Percentiles rank a stretch among this genome's conserved stretches.
phyloP scores from a whole-genome alignment of 208 protist genomes.

The Leishmania arabica region DNA sequence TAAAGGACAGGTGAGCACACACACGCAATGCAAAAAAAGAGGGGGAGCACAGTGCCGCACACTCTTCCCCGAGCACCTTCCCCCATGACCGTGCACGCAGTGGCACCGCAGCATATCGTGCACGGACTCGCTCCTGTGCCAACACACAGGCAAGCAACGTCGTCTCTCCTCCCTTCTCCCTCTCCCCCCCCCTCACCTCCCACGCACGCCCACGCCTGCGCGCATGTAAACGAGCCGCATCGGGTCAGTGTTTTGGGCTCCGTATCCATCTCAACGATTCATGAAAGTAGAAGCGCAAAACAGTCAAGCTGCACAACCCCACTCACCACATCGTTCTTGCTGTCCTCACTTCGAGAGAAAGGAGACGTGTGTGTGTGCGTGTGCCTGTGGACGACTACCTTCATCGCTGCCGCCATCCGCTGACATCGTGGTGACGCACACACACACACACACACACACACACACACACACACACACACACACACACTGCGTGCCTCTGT shows the following conservation, averaged over 20 bases:
- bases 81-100: neutral
- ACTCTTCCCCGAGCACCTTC: neutral
- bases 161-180: neutral
- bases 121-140: neutral
- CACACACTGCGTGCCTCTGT: neutral
- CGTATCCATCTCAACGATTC: neutral
- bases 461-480: neutral
- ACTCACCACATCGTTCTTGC: neutral
- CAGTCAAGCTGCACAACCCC: no score
- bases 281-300: neutral
- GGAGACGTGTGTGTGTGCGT: neutral
- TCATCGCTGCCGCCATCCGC: neutral
- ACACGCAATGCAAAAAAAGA: neutral
- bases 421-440: neutral
- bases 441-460: neutral
- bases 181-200: neutral
- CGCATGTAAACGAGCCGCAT: neutral
- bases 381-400: neutral
- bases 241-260: neutral
- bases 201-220: neutral
- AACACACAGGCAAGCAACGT: neutral
- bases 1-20: neutral
- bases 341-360: neutral
- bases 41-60: neutral
- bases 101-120: neutral